A percentile compares a stretch with the other conserved stretches of the same genome.
These are phyloP conservation scores for Lactarius hatsudake DNA, from an alignment of 768 basidiomycete genomes.

Conservation along the genomic window DNA sequence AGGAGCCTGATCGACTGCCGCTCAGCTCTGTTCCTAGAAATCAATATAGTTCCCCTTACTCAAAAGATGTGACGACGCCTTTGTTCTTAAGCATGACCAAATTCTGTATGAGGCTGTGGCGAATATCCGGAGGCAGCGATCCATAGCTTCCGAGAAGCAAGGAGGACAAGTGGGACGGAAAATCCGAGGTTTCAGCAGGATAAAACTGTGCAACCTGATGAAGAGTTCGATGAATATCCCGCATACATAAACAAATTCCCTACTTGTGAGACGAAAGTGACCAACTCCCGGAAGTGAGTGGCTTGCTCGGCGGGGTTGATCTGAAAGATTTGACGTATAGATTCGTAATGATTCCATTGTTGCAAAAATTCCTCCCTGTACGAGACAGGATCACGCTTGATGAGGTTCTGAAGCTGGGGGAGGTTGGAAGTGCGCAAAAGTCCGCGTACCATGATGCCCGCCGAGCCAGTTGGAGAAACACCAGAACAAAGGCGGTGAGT, in stretches of 20 bases:
- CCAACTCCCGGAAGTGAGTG: slow-evolving; percentile 79
- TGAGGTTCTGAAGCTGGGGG: slow-evolving; percentile 82
- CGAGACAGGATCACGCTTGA: slow-evolving; percentile 86
- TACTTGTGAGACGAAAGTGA: slow-evolving; percentile 88
- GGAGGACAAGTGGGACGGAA: slow-evolving; percentile 75
- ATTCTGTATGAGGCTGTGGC: slow-evolving; percentile 84
- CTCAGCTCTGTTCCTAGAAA: background rate
- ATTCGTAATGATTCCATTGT: slow-evolving; percentile 95
- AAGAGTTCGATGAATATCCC: background rate
- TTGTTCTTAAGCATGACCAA: slow-evolving; percentile 93
- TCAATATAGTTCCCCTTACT: slow-evolving; percentile 50
- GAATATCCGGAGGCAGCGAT: slow-evolving; percentile 71
- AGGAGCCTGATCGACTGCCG: slow-evolving; percentile 59
- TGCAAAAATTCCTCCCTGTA: slow-evolving; percentile 96
- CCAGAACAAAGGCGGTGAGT: background rate
- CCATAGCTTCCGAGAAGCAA: slow-evolving; percentile 80
- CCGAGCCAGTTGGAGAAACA: too few relatives aligned
- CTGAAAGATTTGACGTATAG: slow-evolving; percentile 79
- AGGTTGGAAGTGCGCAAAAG: too few relatives aligned
- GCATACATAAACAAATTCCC: background rate
- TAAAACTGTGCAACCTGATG: slow-evolving; percentile 86
- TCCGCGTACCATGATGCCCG: slow-evolving; percentile 31
- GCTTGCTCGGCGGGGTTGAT: slow-evolving; percentile 83
- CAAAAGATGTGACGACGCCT: slow-evolving; percentile 85
- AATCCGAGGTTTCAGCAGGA: slow-evolving; percentile 83